These are phyloP conservation scores for Termitomyces sp. DNA, from an alignment of 1,284 basidiomycete genomes.

Conservation along the genomic window DNA sequence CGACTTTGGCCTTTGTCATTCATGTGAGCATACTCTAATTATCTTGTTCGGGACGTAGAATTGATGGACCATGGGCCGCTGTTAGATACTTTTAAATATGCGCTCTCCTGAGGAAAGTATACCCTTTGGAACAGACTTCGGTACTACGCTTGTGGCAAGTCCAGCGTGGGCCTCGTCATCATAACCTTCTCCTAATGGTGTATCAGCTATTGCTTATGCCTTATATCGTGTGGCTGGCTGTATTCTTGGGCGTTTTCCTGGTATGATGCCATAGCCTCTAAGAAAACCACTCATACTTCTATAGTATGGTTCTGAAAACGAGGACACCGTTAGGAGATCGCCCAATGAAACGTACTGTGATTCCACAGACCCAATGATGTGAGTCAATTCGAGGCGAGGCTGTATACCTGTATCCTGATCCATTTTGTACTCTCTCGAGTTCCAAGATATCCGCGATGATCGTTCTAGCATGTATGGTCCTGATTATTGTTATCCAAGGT, in stretches of 20 bases:
- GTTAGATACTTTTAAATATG: slow-evolving; percentile 15
- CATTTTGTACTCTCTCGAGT: neutral
- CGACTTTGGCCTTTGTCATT: slow-evolving; percentile 20
- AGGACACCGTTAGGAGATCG: slow-evolving; percentile 13
- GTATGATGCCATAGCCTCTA: slow-evolving; percentile 3
- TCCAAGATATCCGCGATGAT: slow-evolving; percentile 19
- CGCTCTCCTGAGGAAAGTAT: slow-evolving; percentile 9
- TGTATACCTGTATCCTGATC: neutral
- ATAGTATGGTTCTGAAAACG: slow-evolving; percentile 13
- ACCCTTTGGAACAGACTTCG: slow-evolving; percentile 10
- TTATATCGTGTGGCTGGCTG: slow-evolving; percentile 13
- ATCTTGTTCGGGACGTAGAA: neutral
- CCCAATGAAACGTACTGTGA: slow-evolving; percentile 17
- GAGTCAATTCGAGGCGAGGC: neutral
- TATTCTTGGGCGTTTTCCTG: slow-evolving; percentile 13
- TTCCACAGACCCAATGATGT: slow-evolving; percentile 13
- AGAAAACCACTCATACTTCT: neutral
- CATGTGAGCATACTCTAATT: slow-evolving; percentile 12
- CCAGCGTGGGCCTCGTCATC: neutral
- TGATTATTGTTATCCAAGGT: slow-evolving; percentile 13
- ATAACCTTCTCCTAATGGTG: neutral
- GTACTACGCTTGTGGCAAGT: slow-evolving; percentile 10
- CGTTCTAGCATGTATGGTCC: slow-evolving; percentile 12
- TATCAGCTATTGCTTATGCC: slow-evolving; percentile 12
- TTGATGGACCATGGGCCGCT: neutral